Percentiles rank a stretch among this genome's conserved stretches.
These are phyloP conservation scores for Populus trichocarpa DNA, from an alignment of 441 rosid genomes.

Conservation along the genomic window DNA sequence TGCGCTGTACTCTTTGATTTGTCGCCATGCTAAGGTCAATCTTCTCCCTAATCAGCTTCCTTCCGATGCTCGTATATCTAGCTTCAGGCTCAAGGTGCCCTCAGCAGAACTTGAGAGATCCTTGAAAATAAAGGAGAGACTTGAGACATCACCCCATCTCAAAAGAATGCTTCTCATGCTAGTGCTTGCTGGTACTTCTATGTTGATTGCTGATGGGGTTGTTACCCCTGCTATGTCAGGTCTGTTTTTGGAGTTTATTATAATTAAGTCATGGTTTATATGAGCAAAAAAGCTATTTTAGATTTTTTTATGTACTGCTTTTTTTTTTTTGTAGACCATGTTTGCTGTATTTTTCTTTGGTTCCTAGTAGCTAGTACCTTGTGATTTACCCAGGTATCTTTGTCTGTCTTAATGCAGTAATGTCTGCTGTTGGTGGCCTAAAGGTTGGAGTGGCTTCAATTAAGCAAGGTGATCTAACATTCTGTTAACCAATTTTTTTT, in stretches of 20 bases:
- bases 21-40: constrained; percentile 95
- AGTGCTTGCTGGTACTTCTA: constrained; percentile 94
- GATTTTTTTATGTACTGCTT: background rate
- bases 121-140: constrained; percentile 85
- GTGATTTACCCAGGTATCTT: constrained; percentile 18
- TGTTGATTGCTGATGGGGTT: constrained; percentile 98
- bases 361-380: background rate
- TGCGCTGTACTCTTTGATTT: constrained; percentile 89
- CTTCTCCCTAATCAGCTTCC: constrained; percentile 97
- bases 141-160: constrained; percentile 67
- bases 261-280: background rate
- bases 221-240: constrained; percentile 99
- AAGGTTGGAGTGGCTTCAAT: constrained; percentile 78
- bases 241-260: constrained; percentile 24
- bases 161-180: constrained; percentile 74
- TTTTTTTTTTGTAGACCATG: background rate
- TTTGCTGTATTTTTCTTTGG: background rate
- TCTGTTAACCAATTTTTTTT: background rate
- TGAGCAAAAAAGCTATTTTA: background rate
- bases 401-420: constrained; percentile 53
- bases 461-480: constrained; percentile 54
- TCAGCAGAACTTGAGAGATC: constrained; percentile 97
- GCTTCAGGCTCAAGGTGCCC: constrained; percentile 95
- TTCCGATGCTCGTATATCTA: constrained; percentile 90
- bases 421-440: constrained; percentile 94